Base-by-base conservation (phyloP, 805 yeast species). In the Zygosaccharomyces siamensis region DNA sequence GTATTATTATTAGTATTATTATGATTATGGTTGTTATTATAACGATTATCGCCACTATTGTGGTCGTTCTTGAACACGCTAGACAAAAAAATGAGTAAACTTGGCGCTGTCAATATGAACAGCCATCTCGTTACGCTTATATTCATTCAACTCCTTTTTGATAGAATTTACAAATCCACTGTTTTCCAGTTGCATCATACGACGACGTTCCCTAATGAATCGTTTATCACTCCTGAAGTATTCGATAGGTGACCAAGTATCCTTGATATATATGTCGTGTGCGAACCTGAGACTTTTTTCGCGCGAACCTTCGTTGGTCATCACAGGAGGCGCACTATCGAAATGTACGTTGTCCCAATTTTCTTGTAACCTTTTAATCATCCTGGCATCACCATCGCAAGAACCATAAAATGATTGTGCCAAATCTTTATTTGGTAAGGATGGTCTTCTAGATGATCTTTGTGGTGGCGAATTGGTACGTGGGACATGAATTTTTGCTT, bases 81-180 rank as follows among this genome's bases (percentile, higher is more conserved):
- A 60, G 18, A 51, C 40, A 61, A 83, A 84, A 62, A 77, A 82
- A 59, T 86, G 92, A 6, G 92, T 86, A 61, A 80, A 77, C 27
- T 68, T 64, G 47, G 72, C 75, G 33, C 87, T 80, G 32, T 71
- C 68, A 48, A 78, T 82, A 62, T 86, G 89, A 31, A 86, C 85
- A 33, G 71, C 64, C 95, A 86, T 86, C 48, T 79, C 84, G 47
- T 69, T 70, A 52, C 78, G 74, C 61, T 86, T 86, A 67, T 69
- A 84, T 23, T 72, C 69, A 59, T 86, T 86, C 57, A 86, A 64
- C 60, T 86, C 92, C 35, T 70, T 67, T 62, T 86, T 80, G 55
- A 86, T 80, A 45, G 56, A 50, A 1, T 55, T 52, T n/a, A 65
- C 48, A 30, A 52, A 58, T 7, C 53, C 49, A 36, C 48, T 38